A percentile compares a stretch with the other conserved stretches of the same genome.
These are phyloP conservation scores for Porphyridium purpureum DNA, from an alignment of 23 red algal genomes.

Conservation along the genomic window DNA sequence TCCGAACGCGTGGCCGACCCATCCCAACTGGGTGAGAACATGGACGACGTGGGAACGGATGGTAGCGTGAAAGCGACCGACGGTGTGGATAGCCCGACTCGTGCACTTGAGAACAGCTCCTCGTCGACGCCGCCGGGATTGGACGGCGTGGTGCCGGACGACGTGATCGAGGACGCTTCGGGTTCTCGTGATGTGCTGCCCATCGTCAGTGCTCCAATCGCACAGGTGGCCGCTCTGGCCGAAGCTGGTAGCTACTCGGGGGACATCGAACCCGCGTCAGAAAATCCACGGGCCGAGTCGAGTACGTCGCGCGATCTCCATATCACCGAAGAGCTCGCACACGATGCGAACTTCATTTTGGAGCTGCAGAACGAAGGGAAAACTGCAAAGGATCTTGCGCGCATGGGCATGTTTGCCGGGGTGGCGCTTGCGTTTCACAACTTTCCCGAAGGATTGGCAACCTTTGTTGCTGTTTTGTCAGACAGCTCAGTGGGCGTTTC, in stretches of 20 bases:
- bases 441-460: constrained; percentile 80
- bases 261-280: too few relatives aligned
- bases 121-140: too few relatives aligned
- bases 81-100: background rate
- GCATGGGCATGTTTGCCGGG: constrained; percentile 58
- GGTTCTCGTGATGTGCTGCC: too few relatives aligned
- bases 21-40: background rate
- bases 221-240: background rate
- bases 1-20: too few relatives aligned
- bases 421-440: constrained; percentile 58
- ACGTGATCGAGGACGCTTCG: background rate
- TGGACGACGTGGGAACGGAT: background rate
- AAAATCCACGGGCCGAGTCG: background rate
- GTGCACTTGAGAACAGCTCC: background rate
- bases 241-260: background rate
- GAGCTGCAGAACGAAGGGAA: background rate
- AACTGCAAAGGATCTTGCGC: constrained; percentile 5
- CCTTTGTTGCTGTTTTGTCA: constrained; percentile 55
- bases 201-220: too few relatives aligned
- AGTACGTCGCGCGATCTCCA: background rate
- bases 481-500: constrained; percentile 42
- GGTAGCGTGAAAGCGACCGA: background rate
- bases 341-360: background rate
- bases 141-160: background rate
- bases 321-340: background rate